Base-by-base conservation (phyloP, 257 asterid species). In the Cinchona pubescens region DNA sequence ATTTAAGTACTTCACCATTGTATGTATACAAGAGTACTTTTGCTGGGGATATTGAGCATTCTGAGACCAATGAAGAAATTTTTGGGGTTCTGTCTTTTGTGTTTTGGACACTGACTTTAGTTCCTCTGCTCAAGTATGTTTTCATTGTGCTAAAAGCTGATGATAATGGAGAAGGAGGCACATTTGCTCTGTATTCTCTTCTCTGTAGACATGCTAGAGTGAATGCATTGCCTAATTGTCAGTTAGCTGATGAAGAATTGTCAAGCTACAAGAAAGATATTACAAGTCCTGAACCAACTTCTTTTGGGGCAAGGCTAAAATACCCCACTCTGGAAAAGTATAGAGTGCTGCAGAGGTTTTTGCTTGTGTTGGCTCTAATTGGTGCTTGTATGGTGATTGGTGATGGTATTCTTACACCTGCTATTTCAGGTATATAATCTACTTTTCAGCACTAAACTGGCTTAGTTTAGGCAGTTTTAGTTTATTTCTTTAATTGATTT, bases 301-400 rank as follows among this genome's bases (percentile, higher is more conserved):
- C 87, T 77, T 79, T 92, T 32, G 90, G 96, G 85, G 87, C 88
- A 9, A 83, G 87, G 86, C 82, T 92, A 67, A 92, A 89, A 66
- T 87, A n/a, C n/a, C n/a, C 92, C 40, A 85, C 87, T 45, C 81
- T 92, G 32, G 97, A 92, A 73, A 90, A 82, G 46, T 68, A 92
- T 42, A 86, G 91, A 78, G 96, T 92, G 4, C 78, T 92, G 90
- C 97, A 92, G 69, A 87, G 90, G 65, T 74, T 86, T 80, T 82
- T 92, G 85, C 90, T 92, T 75, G 45, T 90, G 13, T 82, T 92
- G 91, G 93, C 97, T 79, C 79, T 92, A 56, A 76, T 92, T 75
- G 97, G 97, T 69, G 97, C 97, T 89, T 92, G 97, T 92, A 92
- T 92, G 97, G 97, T 92, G 76, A 92, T 92, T 79, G 97, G 97